These are phyloP conservation scores for Pseudoperonospora humuli DNA, from an alignment of 352 stramenopile species.

Conservation along the genomic window DNA sequence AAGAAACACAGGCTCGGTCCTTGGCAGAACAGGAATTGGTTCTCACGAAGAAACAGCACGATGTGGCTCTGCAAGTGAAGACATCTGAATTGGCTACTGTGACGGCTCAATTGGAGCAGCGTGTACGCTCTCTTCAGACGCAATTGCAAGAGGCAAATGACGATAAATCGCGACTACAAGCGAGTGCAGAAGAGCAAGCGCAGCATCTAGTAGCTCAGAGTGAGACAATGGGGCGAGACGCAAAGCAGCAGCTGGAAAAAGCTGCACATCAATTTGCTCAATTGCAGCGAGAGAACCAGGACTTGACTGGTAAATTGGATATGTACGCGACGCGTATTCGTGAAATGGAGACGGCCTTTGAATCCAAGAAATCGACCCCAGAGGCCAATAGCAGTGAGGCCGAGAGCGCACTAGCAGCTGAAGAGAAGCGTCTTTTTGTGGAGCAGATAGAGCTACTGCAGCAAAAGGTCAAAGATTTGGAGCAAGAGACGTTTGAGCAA, in stretches of 20 bases:
- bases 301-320: conserved; percentile 24
- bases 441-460: conserved; percentile 51
- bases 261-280: conserved; percentile 21
- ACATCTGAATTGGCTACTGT: conserved; percentile 44
- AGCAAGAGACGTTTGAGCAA: conserved; percentile 41
- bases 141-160: conserved; percentile 36
- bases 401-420: conserved; percentile 23
- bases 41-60: conserved; percentile 65
- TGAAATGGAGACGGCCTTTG: conserved; percentile 28
- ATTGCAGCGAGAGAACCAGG: conserved; percentile 19
- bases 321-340: conserved; percentile 19
- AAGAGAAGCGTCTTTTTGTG: conserved; percentile 48
- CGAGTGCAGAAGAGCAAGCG: conserved; percentile 27
- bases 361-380: conserved; percentile 2
- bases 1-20: conserved; percentile 46
- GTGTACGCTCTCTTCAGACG: conserved; percentile 22
- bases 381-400: conserved; percentile 2
- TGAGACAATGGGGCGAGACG: conserved; percentile 26
- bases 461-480: conserved; percentile 42
- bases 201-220: conserved; percentile 19
- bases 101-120: conserved; percentile 37
- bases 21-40: conserved; percentile 62
- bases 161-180: conserved; percentile 30
- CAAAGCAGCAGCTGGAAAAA: conserved; percentile 32
- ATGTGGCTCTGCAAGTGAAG: conserved; percentile 52